These are phyloP conservation scores for Debaryomycetaceae sp. DNA, from an alignment of 1,139 yeast species.

Conservation along the genomic window DNA sequence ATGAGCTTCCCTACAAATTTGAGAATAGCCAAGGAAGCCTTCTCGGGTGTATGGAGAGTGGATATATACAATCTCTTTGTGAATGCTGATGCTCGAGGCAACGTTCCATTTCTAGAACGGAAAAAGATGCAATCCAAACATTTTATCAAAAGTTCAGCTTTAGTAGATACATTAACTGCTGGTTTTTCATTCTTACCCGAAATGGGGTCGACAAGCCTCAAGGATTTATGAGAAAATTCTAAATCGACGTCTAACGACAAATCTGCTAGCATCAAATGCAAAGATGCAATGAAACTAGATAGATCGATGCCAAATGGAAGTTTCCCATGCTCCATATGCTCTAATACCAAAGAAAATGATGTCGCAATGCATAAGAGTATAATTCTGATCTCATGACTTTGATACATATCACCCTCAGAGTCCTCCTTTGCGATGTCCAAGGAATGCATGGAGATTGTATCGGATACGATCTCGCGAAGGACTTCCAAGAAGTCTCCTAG, in stretches of 20 bases:
- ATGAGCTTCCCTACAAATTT: constrained; percentile 75
- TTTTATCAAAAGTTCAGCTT: constrained; percentile 75
- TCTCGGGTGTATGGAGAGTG: constrained; percentile 79
- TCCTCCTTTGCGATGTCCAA: constrained; percentile 17
- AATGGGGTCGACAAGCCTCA: constrained; percentile 76
- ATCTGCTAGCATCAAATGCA: constrained; percentile 64
- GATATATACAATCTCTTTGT: constrained; percentile 72
- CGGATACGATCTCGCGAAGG: constrained; percentile 69
- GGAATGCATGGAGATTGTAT: constrained; percentile 35
- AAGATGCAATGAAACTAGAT: constrained; percentile 67
- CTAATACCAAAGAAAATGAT: constrained; percentile 77
- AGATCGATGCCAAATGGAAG: constrained; percentile 62
- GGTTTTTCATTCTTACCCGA: constrained; percentile 49
- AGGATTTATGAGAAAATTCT: constrained; percentile 77
- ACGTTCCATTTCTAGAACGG: constrained; percentile 69
- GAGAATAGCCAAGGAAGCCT: constrained; percentile 72
- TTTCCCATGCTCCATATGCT: constrained; percentile 58
- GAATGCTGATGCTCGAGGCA: constrained; percentile 74
- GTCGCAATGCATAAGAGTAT: constrained; percentile 81
- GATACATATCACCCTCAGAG: constrained; percentile 31
- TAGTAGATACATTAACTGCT: constrained; percentile 82
- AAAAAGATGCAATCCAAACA: constrained; percentile 81
- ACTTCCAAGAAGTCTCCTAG: constrained; percentile 91
- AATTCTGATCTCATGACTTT: constrained; percentile 53
- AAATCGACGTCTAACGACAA: constrained; percentile 77